Conservation (phyloP, 352 stramenopile species). For the Phytophthora litchii region DNA sequence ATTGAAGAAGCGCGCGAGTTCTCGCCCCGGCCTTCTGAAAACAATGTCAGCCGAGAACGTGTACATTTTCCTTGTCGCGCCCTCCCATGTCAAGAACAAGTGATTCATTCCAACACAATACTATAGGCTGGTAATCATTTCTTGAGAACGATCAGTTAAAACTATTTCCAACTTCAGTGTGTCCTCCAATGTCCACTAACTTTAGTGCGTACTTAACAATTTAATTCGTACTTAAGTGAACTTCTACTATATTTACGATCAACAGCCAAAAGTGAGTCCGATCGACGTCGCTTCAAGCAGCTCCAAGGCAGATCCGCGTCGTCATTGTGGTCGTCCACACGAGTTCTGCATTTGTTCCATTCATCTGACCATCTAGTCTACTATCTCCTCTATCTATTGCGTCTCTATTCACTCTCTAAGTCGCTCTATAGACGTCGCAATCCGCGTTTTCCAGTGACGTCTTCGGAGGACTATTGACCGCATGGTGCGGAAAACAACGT, state of each 20-base stretch:
- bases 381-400: conserved; percentile 6
- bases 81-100: conserved; percentile 72
- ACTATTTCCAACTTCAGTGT: background rate
- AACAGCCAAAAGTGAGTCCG: conserved; percentile 1
- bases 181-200: background rate
- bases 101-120: conserved; percentile 28
- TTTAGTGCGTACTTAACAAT: background rate
- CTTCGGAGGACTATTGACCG: background rate
- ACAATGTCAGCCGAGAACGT: conserved; percentile 69
- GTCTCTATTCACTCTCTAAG: background rate
- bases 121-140: no score
- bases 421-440: conserved; percentile 9
- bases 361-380: no score
- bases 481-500: conserved; percentile 30
- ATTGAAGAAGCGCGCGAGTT: conserved; percentile 53
- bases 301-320: conserved; percentile 2
- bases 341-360: background rate
- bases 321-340: background rate
- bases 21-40: conserved; percentile 59
- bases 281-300: conserved; percentile 28
- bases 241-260: background rate
- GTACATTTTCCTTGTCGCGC: conserved; percentile 78
- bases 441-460: background rate
- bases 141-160: no score
- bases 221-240: no score